phyloP scores from a whole-genome alignment of 352 stramenopile genomes.

The Phytophthora pisi region DNA sequence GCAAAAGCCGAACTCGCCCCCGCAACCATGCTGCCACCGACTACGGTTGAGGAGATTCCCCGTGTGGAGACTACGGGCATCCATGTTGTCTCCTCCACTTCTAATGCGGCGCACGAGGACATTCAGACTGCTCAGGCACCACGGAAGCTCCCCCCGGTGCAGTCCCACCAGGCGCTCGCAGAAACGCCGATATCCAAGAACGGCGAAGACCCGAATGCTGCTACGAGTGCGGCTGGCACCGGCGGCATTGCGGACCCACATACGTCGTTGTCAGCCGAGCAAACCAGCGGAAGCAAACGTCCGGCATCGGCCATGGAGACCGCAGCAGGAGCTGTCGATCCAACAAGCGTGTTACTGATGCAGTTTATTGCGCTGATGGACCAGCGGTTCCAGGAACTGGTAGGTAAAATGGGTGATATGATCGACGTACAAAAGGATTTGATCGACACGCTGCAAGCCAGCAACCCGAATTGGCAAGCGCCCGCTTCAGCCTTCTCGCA shows the following conservation, averaged over 20 bases:
- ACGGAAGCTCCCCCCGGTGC: constrained; percentile 9
- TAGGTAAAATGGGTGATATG: constrained; percentile 77
- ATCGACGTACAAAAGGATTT: constrained; percentile 76
- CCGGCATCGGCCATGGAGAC: constrained; percentile 33
- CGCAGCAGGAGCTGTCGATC: constrained; percentile 27
- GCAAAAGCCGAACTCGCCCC: constrained; percentile 18
- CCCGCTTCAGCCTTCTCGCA: constrained; percentile 39
- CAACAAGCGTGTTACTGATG: constrained; percentile 47
- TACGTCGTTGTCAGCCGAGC: constrained; percentile 2
- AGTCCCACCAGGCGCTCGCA: constrained; percentile 10
- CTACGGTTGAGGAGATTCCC: constrained; percentile 8
- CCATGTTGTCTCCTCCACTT: background rate
- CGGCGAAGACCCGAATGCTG: constrained; percentile 1
- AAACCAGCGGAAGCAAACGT: constrained; percentile 36
- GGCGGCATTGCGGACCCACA: background rate
- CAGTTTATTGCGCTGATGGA: constrained; percentile 73
- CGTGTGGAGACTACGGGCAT: constrained; percentile 2
- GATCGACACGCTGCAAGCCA: constrained; percentile 61
- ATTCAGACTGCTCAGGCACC: constrained; percentile 18
- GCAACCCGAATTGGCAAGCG: constrained; percentile 40
- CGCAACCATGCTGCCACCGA: constrained; percentile 2
- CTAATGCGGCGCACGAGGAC: constrained; percentile 5
- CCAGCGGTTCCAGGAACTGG: constrained; percentile 74
- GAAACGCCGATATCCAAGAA: constrained; percentile 9
- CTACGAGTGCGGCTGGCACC: background rate